A percentile compares a stretch with the other conserved stretches of the same genome.
Evolutionary conservation across 768 basidiomycete species (phyloP).

Genomic region (Suillus discolor): DNA sequence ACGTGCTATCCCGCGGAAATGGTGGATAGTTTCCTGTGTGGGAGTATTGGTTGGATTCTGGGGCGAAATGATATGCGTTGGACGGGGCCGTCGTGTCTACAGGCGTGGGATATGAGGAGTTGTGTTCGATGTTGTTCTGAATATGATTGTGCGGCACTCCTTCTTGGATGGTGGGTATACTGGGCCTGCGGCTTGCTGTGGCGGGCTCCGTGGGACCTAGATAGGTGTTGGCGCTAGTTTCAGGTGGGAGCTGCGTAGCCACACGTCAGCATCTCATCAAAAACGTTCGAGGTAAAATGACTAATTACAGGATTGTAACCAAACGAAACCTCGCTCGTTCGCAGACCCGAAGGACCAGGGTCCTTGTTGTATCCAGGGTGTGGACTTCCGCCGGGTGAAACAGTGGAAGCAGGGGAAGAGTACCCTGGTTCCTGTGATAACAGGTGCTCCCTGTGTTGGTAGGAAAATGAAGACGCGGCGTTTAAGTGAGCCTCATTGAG

Average conservation of each 20-base stretch:
- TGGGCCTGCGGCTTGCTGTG: slow-evolving; percentile 25
- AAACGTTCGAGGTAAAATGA: not conserved
- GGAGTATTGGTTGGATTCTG: slow-evolving; percentile 15
- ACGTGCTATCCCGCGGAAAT: slow-evolving; percentile 14
- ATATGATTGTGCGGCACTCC: slow-evolving; percentile 26
- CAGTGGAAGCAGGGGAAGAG: slow-evolving; percentile 47
- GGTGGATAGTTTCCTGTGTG: slow-evolving; percentile 17
- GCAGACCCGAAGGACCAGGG: slow-evolving; percentile 22
- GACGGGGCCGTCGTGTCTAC: slow-evolving; percentile 22
- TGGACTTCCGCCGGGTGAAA: slow-evolving; percentile 42
- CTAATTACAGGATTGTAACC: slow-evolving; percentile 26
- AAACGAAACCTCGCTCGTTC: slow-evolving; percentile 26
- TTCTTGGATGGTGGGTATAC: slow-evolving; percentile 23
- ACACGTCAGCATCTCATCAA: not conserved
- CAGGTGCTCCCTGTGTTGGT: slow-evolving; percentile 25
- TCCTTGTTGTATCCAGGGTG: slow-evolving; percentile 29
- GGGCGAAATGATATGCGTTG: slow-evolving; percentile 14
- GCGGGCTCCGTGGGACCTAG: slow-evolving; percentile 25
- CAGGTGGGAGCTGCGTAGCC: slow-evolving; percentile 8
- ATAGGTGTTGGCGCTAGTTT: slow-evolving; percentile 15
- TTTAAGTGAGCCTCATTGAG: slow-evolving; percentile 32
- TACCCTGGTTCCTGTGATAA: slow-evolving; percentile 36
- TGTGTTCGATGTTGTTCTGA: slow-evolving; percentile 17
- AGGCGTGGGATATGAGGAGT: slow-evolving; percentile 15
- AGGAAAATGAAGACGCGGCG: slow-evolving; percentile 21